These are phyloP conservation scores for Saccharomyces mikatae DNA, from an alignment of 805 yeast genomes.

Conservation along the genomic window DNA sequence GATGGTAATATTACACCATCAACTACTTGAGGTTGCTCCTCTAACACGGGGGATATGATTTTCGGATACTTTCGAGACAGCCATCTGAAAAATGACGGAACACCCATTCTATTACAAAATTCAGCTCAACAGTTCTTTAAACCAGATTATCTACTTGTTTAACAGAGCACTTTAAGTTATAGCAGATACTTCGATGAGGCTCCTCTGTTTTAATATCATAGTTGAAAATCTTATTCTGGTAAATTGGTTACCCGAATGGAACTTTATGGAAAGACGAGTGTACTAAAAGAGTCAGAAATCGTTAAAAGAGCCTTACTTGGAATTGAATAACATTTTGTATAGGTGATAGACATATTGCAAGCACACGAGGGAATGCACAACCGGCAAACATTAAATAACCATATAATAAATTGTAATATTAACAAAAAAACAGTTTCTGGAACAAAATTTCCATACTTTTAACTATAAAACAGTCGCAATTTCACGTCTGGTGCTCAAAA, in stretches of 20 bases:
- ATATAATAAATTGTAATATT: too few species aligned
- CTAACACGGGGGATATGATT: conserved; percentile 83
- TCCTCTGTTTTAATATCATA: neutral
- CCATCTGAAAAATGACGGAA: conserved; percentile 97
- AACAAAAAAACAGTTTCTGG: too few species aligned
- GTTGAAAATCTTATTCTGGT: neutral
- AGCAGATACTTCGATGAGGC: neutral
- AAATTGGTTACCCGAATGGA: neutral
- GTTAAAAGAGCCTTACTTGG: too few species aligned
- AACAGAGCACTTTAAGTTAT: neutral
- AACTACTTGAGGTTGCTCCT: conserved; percentile 51
- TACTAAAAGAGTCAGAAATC: too few species aligned
- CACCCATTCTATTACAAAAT: conserved; percentile 57
- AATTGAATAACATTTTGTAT: too few species aligned
- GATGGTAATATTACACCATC: conserved; percentile 60
- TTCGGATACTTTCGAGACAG: conserved; percentile 87
- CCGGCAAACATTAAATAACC: too few species aligned
- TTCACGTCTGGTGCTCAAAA: too few species aligned
- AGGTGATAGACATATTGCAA: too few species aligned
- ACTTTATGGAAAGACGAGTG: neutral
- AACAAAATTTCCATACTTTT: too few species aligned
- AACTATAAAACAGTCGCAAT: too few species aligned
- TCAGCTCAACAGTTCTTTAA: neutral
- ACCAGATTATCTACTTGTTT: neutral
- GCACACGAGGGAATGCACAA: too few species aligned